Conservation (phyloP, 441 rosid species). For the Corymbia citriodora region DNA sequence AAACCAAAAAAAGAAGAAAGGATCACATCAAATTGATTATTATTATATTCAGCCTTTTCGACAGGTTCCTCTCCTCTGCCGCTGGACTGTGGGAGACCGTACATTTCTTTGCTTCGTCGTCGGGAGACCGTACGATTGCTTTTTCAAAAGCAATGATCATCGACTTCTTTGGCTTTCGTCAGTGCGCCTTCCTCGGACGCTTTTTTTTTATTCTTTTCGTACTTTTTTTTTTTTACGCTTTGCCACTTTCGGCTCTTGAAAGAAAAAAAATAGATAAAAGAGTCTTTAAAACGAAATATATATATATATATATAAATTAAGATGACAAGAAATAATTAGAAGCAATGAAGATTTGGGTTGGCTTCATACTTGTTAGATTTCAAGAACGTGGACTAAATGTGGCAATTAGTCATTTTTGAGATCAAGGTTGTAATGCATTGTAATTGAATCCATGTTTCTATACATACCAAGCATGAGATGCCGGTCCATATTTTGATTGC, state of each 20-base stretch:
- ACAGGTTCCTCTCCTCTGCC: background rate
- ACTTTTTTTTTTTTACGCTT: background rate
- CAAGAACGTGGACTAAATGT: background rate
- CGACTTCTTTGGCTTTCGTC: background rate
- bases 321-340: background rate
- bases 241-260: background rate
- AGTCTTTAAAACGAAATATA: fast-evolving
- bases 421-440: background rate
- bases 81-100: background rate
- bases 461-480: background rate
- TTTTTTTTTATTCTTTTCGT: background rate
- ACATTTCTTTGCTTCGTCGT: background rate
- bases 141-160: background rate
- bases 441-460: background rate
- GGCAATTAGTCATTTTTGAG: background rate
- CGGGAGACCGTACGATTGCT: background rate
- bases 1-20: background rate
- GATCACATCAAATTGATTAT: background rate
- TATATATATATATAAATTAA: background rate
- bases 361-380: background rate
- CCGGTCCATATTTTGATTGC: background rate
- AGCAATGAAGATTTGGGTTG: background rate
- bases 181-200: background rate
- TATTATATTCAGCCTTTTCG: background rate
- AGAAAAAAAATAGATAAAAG: background rate